A percentile compares a stretch with the other conserved stretches of the same genome.
Evolutionary conservation across 768 basidiomycete genomes (phyloP).

Genomic region (Cystobasidium ongulense): DNA sequence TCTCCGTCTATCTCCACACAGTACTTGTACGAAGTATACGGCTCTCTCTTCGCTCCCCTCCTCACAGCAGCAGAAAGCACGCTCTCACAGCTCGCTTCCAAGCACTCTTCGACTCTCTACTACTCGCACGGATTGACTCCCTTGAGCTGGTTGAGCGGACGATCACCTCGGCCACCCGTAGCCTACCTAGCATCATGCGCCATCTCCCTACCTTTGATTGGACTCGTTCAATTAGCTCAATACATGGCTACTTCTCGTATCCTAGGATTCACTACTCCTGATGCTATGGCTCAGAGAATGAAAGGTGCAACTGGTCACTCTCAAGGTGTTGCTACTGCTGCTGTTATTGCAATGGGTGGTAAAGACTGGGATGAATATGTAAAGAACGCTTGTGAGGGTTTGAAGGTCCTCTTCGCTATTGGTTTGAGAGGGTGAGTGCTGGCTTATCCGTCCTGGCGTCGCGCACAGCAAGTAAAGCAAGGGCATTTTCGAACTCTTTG

Average conservation of each 20-base stretch:
- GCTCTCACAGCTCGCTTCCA: conserved; percentile 51
- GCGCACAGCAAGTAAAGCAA: too few relatives aligned
- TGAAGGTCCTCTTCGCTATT: conserved; percentile 87
- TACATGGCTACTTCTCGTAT: conserved; percentile 75
- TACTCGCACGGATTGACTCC: conserved; percentile 77
- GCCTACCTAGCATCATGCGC: conserved; percentile 88
- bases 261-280: conserved; percentile 47
- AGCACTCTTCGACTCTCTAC: conserved; percentile 48
- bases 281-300: conserved; percentile 63
- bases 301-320: conserved; percentile 92
- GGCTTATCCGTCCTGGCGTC: too few relatives aligned
- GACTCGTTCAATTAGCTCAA: conserved; percentile 87
- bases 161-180: conserved; percentile 61
- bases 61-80: conserved; percentile 61
- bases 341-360: conserved; percentile 56
- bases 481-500: too few relatives aligned
- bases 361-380: conserved; percentile 56
- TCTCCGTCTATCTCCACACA: conserved; percentile 59
- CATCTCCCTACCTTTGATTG: conserved; percentile 89
- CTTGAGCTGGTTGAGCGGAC: conserved; percentile 70
- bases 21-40: conserved; percentile 80
- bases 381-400: conserved; percentile 67
- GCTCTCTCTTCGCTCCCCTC: conserved; percentile 65
- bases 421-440: conserved; percentile 56
- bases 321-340: conserved; percentile 92